Conservation (phyloP, 345 rosid species). For the Moricandia arvensis region DNA sequence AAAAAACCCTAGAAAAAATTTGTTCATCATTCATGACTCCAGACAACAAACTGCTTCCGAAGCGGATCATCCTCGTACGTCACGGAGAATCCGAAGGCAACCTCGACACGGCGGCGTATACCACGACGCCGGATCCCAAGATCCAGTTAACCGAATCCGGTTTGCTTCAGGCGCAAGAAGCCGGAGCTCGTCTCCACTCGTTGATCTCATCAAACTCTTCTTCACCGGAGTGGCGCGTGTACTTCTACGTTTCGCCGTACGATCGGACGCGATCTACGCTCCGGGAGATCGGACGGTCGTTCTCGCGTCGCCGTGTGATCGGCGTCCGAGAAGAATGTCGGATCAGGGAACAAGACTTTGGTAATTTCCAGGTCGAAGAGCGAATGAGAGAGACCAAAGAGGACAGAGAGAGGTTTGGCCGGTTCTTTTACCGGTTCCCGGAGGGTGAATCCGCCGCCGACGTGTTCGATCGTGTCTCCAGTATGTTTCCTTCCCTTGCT, state of each 20-base stretch:
- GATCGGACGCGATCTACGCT: constrained; percentile 87
- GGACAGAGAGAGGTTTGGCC: constrained; percentile 70
- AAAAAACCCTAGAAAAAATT: background rate
- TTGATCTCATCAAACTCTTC: constrained; percentile 43
- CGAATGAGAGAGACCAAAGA: constrained; percentile 72
- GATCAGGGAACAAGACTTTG: constrained; percentile 92
- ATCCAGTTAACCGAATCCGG: constrained; percentile 72
- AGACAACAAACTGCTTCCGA: constrained; percentile 54
- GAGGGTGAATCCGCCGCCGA: constrained; percentile 99
- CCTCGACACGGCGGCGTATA: constrained; percentile 69
- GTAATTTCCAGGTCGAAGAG: constrained; percentile 88
- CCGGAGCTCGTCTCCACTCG: constrained; percentile 55
- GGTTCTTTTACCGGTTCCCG: constrained; percentile 91
- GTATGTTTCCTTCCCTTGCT: constrained; percentile 42
- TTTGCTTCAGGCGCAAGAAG: constrained; percentile 52
- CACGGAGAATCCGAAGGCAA: constrained; percentile 97
- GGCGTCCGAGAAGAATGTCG: constrained; percentile 97
- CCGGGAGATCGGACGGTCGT: constrained; percentile 86
- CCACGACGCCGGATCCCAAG: constrained; percentile 84
- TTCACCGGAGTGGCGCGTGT: constrained; percentile 56
- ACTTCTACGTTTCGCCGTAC: constrained; percentile 95
- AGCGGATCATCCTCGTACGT: constrained; percentile 85
- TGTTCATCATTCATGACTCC: constrained; percentile 33
- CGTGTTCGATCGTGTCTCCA: constrained; percentile 93
- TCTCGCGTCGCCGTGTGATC: constrained; percentile 63